A percentile compares a stretch with the other conserved stretches of the same genome.
phyloP scores from a whole-genome alignment of 1,139 yeast genomes.

The Pichia sp. region DNA sequence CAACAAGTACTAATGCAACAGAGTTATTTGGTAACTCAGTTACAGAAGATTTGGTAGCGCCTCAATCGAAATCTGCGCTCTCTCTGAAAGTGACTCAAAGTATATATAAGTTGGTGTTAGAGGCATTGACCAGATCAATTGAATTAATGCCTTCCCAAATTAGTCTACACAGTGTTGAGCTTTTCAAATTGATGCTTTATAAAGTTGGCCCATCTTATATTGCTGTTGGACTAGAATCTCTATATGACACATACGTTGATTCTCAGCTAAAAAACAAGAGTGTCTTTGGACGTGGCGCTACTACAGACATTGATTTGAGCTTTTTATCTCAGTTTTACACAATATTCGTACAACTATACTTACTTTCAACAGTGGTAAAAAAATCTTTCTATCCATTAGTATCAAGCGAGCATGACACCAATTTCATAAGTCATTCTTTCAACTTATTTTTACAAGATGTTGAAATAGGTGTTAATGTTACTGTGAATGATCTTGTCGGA shows the following conservation, averaged over 20 bases:
- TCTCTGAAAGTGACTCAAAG: slow-evolving; percentile 51
- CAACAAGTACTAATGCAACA: neutral
- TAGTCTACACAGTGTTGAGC: slow-evolving; percentile 59
- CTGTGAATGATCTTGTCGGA: slow-evolving; percentile 57
- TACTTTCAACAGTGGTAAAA: slow-evolving; percentile 70
- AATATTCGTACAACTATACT: slow-evolving; percentile 60
- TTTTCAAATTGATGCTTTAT: slow-evolving; percentile 62
- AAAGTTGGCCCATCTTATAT: slow-evolving; percentile 73
- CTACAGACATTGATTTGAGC: slow-evolving; percentile 39
- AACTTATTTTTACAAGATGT: slow-evolving; percentile 65
- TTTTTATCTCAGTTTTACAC: slow-evolving; percentile 50
- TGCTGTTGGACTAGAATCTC: slow-evolving; percentile 69
- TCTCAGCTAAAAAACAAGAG: slow-evolving; percentile 27
- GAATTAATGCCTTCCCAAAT: slow-evolving; percentile 67
- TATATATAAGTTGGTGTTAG: slow-evolving; percentile 69
- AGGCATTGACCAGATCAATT: slow-evolving; percentile 71
- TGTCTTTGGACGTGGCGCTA: slow-evolving; percentile 23
- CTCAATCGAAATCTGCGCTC: slow-evolving; percentile 23
- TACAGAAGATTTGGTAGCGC: slow-evolving; percentile 1
- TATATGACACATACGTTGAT: slow-evolving; percentile 42
- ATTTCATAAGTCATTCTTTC: slow-evolving; percentile 56
- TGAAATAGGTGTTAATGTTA: slow-evolving; percentile 64
- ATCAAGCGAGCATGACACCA: slow-evolving; percentile 37
- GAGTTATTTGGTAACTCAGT: slow-evolving; percentile 5
- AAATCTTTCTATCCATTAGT: slow-evolving; percentile 60